Evolutionary conservation across 1,284 basidiomycete species (phyloP).

Genomic region (Ustilago hordei): DNA sequence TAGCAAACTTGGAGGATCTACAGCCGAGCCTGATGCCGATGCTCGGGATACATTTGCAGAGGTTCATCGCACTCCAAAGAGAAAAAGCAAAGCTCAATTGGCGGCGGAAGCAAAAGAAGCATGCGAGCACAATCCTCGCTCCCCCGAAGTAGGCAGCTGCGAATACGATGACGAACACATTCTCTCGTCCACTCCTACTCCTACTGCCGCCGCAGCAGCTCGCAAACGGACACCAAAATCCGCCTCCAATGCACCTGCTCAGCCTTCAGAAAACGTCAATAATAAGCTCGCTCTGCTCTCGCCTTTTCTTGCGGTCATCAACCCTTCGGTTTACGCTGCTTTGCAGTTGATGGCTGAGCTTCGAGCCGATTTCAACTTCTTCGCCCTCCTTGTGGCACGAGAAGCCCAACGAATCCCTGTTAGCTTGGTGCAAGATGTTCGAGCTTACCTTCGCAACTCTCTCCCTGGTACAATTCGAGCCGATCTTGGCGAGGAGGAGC

Average conservation of each 20-base stretch:
- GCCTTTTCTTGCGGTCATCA: not conserved
- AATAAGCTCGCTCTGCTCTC: conserved; percentile 7
- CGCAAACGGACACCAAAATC: conserved; percentile 3
- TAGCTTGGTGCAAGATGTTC: conserved; percentile 10
- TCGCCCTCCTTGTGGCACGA: conserved; percentile 15
- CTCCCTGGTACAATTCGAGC: conserved; percentile 1
- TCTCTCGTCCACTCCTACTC: not conserved
- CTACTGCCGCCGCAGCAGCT: not conserved
- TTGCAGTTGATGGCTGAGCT: conserved; percentile 27
- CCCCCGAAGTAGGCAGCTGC: not conserved
- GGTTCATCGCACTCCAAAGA: not conserved
- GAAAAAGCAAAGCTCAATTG: not conserved
- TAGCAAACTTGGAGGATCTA: conserved; percentile 1
- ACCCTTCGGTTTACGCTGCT: conserved; percentile 9
- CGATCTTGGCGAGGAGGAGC: conserved; percentile 10
- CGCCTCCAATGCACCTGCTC: not conserved
- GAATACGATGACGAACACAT: not conserved
- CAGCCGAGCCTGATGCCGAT: not conserved
- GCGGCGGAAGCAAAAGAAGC: not conserved
- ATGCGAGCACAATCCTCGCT: not conserved
- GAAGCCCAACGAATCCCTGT: conserved; percentile 10
- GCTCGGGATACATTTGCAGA: not conserved
- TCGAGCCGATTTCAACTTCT: conserved; percentile 28
- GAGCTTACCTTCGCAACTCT: conserved; percentile 6
- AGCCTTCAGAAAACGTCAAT: not conserved